These are phyloP conservation scores for Trichoderma gamsii DNA, from an alignment of 495 filamentous ascomycete species.

Conservation along the genomic window DNA sequence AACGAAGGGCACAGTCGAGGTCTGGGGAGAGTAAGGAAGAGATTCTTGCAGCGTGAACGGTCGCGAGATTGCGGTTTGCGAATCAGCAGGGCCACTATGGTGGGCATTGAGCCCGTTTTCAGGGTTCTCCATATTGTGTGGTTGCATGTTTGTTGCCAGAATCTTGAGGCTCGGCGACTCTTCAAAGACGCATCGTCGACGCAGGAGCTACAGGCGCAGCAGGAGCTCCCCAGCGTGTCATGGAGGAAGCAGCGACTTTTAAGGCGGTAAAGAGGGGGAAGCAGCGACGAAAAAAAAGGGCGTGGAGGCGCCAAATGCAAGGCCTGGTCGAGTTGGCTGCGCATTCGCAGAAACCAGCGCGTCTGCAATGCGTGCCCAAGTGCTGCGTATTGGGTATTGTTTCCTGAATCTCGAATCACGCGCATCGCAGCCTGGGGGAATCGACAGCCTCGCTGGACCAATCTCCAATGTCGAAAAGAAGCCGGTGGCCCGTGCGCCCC, in stretches of 20 bases:
- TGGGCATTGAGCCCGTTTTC: constrained; percentile 20
- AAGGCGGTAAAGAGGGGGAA: background rate
- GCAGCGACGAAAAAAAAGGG: background rate
- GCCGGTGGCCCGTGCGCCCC: constrained; percentile 8
- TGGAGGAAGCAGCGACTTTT: background rate
- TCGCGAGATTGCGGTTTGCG: constrained; percentile 19
- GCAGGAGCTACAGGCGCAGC: constrained; percentile 3
- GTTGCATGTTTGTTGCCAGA: constrained; percentile 6
- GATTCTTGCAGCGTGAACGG: constrained; percentile 69
- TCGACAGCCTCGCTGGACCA: constrained; percentile 13
- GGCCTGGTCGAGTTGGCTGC: background rate
- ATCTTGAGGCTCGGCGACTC: background rate
- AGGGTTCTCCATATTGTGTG: background rate
- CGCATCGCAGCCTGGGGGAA: constrained; percentile 6
- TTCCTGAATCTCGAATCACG: constrained; percentile 5
- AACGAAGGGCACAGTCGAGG: constrained; percentile 80
- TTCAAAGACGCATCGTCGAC: constrained; percentile 1
- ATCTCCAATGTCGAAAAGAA: constrained; percentile 3
- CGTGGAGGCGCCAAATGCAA: background rate
- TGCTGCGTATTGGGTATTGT: background rate
- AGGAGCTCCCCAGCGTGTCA: constrained; percentile 8
- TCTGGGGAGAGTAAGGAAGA: constrained; percentile 84
- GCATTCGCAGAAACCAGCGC: background rate
- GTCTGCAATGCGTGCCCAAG: constrained; percentile 6
- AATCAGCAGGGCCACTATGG: constrained; percentile 19